Percentiles rank a stretch among this genome's conserved stretches.
Evolutionary conservation across 306 rosid species (phyloP).

Genomic region (Albizia julibrissin): DNA sequence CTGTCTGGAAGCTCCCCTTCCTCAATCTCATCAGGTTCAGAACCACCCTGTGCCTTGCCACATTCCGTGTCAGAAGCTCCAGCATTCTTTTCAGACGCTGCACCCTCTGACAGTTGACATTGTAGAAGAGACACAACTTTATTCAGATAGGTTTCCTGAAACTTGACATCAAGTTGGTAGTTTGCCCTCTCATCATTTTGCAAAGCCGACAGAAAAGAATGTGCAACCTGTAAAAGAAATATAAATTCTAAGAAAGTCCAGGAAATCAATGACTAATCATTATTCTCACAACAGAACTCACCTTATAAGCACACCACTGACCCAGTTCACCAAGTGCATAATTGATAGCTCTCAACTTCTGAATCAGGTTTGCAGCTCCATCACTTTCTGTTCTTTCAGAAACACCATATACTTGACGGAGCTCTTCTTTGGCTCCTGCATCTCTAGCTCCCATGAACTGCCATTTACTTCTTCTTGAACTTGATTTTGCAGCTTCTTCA

Average conservation of each 20-base stretch:
- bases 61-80: constrained; percentile 40
- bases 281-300: constrained; percentile 34
- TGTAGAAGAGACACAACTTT: constrained; percentile 80
- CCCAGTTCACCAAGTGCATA: constrained; percentile 99
- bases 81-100: constrained; percentile 68
- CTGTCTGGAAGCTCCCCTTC: constrained; percentile 98
- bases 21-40: constrained; percentile 73
- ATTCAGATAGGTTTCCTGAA: constrained; percentile 86
- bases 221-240: constrained; percentile 75
- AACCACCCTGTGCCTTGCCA: constrained; percentile 40
- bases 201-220: constrained; percentile 88
- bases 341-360: constrained; percentile 94
- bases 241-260: constrained; percentile 26
- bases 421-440: constrained; percentile 97
- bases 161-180: constrained; percentile 98
- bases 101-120: constrained; percentile 95
- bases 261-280: constrained; percentile 14
- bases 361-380: constrained; percentile 96
- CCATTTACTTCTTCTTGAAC: constrained; percentile 98
- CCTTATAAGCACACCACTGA: constrained; percentile 99
- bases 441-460: constrained; percentile 99
- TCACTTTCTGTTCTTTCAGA: constrained; percentile 98
- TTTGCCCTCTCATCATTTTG: constrained; percentile 98
- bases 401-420: constrained; percentile 98
- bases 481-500: constrained; percentile 93